Percentiles rank a stretch among this genome's conserved stretches.
These are phyloP conservation scores for Trematosphaeria pertusa DNA, from an alignment of 2,329 filamentous ascomycete genomes.

Conservation along the genomic window DNA sequence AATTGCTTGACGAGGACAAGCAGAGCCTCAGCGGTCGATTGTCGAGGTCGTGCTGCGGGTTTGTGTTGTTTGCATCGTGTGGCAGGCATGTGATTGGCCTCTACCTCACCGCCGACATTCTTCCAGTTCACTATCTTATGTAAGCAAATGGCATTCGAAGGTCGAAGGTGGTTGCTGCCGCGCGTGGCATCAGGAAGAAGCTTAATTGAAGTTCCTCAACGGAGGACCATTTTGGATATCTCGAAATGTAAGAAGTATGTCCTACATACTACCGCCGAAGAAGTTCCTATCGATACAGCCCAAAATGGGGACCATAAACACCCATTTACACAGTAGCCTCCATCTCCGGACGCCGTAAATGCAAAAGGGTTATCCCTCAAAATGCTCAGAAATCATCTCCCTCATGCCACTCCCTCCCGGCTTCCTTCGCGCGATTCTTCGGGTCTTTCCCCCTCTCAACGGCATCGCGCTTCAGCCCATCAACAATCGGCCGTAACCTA, in stretches of 20 bases:
- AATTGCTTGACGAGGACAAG: constrained; percentile 28
- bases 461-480: constrained; percentile 53
- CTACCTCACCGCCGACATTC: too few relatives aligned
- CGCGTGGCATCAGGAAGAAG: too few relatives aligned
- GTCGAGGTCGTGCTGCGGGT: constrained; percentile 19
- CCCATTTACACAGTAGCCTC: too few relatives aligned
- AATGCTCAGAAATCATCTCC: constrained; percentile 61
- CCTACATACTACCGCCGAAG: too few relatives aligned
- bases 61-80: constrained; percentile 41
- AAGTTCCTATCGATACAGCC: too few relatives aligned
- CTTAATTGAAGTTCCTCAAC: too few relatives aligned
- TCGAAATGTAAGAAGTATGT: too few relatives aligned
- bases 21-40: constrained; percentile 15
- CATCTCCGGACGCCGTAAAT: not conserved
- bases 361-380: not conserved
- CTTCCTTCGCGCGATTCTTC: constrained; percentile 58
- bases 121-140: too few relatives aligned
- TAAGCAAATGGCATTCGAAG: too few relatives aligned
- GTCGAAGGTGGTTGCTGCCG: too few relatives aligned
- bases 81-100: constrained; percentile 7
- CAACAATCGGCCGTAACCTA: constrained; percentile 51
- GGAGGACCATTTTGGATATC: too few relatives aligned
- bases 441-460: constrained; percentile 60
- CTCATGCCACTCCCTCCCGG: constrained; percentile 61
- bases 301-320: too few relatives aligned